Base-by-base conservation (phyloP, 495 filamentous ascomycete species). In the Alectoria sarmentosa region DNA sequence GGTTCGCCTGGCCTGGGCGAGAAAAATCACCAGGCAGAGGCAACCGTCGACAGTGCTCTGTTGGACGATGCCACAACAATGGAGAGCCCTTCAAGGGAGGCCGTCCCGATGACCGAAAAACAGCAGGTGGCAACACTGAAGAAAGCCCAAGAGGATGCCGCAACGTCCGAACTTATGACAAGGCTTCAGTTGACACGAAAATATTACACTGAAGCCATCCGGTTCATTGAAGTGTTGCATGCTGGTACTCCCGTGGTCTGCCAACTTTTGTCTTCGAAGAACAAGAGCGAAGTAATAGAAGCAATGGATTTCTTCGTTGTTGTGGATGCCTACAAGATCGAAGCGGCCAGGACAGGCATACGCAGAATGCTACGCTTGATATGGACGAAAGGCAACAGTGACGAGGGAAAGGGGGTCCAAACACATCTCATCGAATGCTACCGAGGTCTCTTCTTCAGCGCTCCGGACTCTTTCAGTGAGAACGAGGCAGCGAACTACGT, bases 381-480 rank as follows among this genome's bases (percentile, higher is more conserved):
- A 73, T 99, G 94, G 94, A 98, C 95, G 26, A 99, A 99, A 76
- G 94, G 93, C 60, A 98, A 97, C 76, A 96, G 90, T 70, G 94
- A 99, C 71, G 94, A 99, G 80, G 94, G 94, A 63, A 99, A 99
- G 75, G 94, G 94, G 54, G 92, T 99, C 4, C 94, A 98, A 71
- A 89, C 90, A 4, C 95, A 98, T 75, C 83, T 99, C 23, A 96
- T 99, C 65, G 95, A 98, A 67, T 96, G 90, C 72, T 99, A 99
- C 79, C 94, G 89, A 74, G 85, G 89, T 23, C 81, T 99, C 11
- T 99, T 97, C 76, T 98, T 99, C 69, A 89, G 93, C 73, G 92
- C 94, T 2, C 94, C 94, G 0, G 90, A 90, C 58, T 83, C 83
- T 39, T 96, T 96, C 76, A 89, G 78, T 30, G 81, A 84, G 11